Evolutionary conservation across 228 moss, liverwort and hornwort genomes (phyloP), one percentile per base, ranked within the genome.

Genomic region (Sphagnum magellanicum): DNA sequence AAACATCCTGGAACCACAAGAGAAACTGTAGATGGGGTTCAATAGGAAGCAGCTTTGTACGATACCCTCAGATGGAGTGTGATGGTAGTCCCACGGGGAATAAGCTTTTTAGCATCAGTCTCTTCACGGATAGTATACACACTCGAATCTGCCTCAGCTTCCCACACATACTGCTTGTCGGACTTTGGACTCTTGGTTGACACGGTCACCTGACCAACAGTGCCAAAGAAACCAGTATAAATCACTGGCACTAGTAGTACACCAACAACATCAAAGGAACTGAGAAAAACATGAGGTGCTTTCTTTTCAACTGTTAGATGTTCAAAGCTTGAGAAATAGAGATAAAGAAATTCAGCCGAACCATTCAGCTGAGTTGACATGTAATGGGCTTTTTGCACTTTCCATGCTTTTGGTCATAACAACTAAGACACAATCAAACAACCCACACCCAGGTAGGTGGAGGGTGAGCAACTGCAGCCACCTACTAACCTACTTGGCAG

Each of bases 111-210:
- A 0, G 76, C 51, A 52, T 78, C 81, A 15, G 65, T 66, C 63
- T 85, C 85, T 64, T 85, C 85, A 1, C 81, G 73, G 5, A 85
- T 81, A 11, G 74, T 81, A 60, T 85, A 85, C 0, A 73, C 72
- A 48, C 81, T 85, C 0, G 73, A 79, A 50, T 85, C 85, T 10
- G 85, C 81, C 68, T 85, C 85, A 68, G 78, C 85, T 72, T 85
- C 85, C 85, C 85, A 85, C 1, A 85, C 73, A 67, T 65, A 81
- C 67, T 85, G 85, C 53, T 53, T 70, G 64, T 79, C 77, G n/a
- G 81, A 60, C 51, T 85, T 81, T 8, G 81, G 60, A 62, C 85
- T 85, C 69, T 85, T 81, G 0, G 85, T 81, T 13, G 79, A 53
- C 6, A 85, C 81, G 17, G 69, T 68, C 5, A 84, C 80, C 83